phyloP scores from a whole-genome alignment of 345 rosid genomes.

The Eutrema heterophyllum region DNA sequence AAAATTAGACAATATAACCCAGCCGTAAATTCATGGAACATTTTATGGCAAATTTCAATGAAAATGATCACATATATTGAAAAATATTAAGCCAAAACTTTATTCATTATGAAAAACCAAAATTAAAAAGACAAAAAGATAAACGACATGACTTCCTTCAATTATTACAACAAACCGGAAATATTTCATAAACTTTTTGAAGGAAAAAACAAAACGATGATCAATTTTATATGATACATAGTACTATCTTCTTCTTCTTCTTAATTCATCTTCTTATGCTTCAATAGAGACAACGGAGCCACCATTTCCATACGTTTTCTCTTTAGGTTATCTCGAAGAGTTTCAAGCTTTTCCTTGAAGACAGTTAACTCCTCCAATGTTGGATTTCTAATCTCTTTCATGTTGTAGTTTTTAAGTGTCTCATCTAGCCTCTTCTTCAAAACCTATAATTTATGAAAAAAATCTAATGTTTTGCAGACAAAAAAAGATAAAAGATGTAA shows the following conservation, averaged over 20 bases:
- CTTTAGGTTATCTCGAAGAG: not conserved
- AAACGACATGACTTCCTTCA: not conserved
- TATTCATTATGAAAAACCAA: too few species aligned
- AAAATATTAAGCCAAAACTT: not conserved
- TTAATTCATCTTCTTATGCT: not conserved
- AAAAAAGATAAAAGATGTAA: not conserved
- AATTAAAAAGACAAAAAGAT: not conserved
- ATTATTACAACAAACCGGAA: not conserved
- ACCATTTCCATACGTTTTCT: not conserved
- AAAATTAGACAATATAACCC: too few species aligned
- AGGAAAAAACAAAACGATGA: not conserved
- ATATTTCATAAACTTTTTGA: not conserved
- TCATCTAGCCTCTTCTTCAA: not conserved
- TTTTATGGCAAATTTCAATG: not conserved
- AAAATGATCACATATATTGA: not conserved
- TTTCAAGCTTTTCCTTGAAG: not conserved
- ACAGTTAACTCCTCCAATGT: not conserved
- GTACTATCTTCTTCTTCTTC: not conserved
- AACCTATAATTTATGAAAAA: not conserved
- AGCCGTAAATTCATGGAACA: too few species aligned
- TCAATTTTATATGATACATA: not conserved
- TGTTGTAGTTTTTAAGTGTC: not conserved
- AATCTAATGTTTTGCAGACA: too few species aligned
- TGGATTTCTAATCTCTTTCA: not conserved
- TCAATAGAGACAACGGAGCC: not conserved